Conservation (phyloP, 129 eudicot genomes). For the Saussurea involucrata region DNA sequence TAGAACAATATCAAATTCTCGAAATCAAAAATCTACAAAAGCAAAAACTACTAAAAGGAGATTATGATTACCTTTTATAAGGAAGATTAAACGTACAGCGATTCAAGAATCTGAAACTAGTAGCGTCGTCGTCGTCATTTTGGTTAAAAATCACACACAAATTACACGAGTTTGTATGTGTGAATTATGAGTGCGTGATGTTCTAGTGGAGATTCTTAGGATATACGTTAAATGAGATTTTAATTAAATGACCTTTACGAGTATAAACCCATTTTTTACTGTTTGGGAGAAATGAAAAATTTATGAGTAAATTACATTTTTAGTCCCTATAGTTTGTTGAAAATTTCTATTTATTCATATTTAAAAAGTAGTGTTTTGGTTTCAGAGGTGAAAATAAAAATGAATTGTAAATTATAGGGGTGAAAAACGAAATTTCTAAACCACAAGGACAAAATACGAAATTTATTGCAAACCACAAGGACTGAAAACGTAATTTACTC, state of each 20-base stretch:
- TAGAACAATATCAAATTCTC: background rate
- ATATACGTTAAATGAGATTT: no score
- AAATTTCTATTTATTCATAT: no score
- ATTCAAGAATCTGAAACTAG: constrained; percentile 6
- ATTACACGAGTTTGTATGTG: constrained; percentile 9
- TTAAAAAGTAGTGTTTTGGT: no score
- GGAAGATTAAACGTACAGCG: background rate
- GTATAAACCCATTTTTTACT: constrained; percentile 20
- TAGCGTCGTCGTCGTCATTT: background rate
- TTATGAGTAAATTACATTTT: no score
- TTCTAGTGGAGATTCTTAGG: background rate
- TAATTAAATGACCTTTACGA: no score
- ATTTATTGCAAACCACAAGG: no score
- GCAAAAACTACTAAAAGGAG: background rate
- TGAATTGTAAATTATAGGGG: no score
- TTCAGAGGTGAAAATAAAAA: no score
- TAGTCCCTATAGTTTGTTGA: no score
- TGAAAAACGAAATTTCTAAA: no score
- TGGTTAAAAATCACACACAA: constrained; percentile 9
- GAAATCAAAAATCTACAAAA: background rate
- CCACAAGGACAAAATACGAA: no score
- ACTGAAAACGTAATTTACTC: no score
- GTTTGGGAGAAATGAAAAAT: constrained; percentile 1
- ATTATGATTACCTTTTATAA: constrained; percentile 16
- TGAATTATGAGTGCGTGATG: constrained; percentile 19